Conservation (phyloP, 1,284 basidiomycete genomes). For the Grifola frondosa region DNA sequence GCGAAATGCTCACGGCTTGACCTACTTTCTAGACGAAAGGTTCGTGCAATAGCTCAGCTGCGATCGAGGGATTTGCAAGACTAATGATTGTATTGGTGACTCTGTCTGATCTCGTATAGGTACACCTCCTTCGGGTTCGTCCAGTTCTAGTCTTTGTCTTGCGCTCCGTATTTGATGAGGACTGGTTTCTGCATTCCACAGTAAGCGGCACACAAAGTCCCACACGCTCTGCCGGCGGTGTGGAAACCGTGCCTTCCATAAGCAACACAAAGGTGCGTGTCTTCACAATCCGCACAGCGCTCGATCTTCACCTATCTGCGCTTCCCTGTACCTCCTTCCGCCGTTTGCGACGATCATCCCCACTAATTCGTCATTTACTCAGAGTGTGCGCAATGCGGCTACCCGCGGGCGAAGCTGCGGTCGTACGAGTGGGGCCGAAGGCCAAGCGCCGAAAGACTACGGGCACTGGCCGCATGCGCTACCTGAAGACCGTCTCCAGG, state of each 20-base stretch:
- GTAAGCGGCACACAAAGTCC: slow-evolving; percentile 98
- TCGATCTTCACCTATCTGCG: not conserved
- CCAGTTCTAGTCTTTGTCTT: not conserved
- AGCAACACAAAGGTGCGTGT: slow-evolving; percentile 90
- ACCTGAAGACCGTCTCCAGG: slow-evolving; percentile 90
- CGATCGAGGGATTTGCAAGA: not conserved
- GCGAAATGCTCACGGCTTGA: slow-evolving; percentile 26
- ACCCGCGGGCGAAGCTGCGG: slow-evolving; percentile 93
- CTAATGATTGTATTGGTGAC: slow-evolving; percentile 19
- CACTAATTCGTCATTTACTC: slow-evolving; percentile 3
- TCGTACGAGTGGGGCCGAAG: slow-evolving; percentile 98
- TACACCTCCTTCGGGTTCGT: slow-evolving; percentile 88
- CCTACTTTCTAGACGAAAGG: slow-evolving; percentile 67
- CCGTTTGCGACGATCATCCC: not conserved
- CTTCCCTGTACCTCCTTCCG: not conserved
- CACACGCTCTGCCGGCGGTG: slow-evolving; percentile 97
- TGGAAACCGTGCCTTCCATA: slow-evolving; percentile 91
- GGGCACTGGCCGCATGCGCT: slow-evolving; percentile 94
- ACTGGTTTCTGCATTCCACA: slow-evolving; percentile 32
- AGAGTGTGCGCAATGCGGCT: slow-evolving; percentile 97
- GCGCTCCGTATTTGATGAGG: slow-evolving; percentile 2
- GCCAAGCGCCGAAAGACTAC: slow-evolving; percentile 99
- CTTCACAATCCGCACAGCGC: not conserved
- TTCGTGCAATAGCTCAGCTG: slow-evolving; percentile 45
- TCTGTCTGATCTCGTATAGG: slow-evolving; percentile 48